A percentile compares a stretch with the other conserved stretches of the same genome.
These are phyloP conservation scores for Neurospora tetraspora DNA, from an alignment of 495 filamentous ascomycete genomes.

Conservation along the genomic window DNA sequence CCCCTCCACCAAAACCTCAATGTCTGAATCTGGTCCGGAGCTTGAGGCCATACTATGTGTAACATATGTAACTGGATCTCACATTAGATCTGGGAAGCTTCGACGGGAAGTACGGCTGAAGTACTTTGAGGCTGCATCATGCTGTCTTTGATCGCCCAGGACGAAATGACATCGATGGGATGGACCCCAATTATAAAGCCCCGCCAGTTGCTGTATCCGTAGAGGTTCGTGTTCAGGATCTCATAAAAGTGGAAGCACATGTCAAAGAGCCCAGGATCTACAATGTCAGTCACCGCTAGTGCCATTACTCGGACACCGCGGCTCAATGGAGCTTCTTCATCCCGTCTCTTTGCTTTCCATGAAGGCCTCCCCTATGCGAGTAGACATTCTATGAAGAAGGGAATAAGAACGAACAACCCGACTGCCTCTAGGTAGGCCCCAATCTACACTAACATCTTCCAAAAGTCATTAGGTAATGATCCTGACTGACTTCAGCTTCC, in stretches of 20 bases:
- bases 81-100: neutral
- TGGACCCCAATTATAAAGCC: neutral
- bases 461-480: neutral
- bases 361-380: neutral
- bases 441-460: neutral
- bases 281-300: neutral
- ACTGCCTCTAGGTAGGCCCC: no score
- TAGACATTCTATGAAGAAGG: no score
- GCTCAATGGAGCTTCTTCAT: neutral
- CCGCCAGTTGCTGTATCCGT: neutral
- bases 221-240: neutral
- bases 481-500: neutral
- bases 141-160: neutral
- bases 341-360: neutral
- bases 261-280: neutral
- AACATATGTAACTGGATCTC: neutral
- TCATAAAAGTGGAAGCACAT: neutral
- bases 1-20: neutral
- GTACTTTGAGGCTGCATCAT: neutral
- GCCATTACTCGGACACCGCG: neutral
- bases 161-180: neutral
- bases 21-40: neutral
- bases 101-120: neutral
- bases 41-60: neutral
- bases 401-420: neutral